Evolutionary conservation across 2,329 filamentous ascomycete genomes (phyloP), one percentile per base, ranked within the genome.

Genomic region (Tolypocladium tropicale): DNA sequence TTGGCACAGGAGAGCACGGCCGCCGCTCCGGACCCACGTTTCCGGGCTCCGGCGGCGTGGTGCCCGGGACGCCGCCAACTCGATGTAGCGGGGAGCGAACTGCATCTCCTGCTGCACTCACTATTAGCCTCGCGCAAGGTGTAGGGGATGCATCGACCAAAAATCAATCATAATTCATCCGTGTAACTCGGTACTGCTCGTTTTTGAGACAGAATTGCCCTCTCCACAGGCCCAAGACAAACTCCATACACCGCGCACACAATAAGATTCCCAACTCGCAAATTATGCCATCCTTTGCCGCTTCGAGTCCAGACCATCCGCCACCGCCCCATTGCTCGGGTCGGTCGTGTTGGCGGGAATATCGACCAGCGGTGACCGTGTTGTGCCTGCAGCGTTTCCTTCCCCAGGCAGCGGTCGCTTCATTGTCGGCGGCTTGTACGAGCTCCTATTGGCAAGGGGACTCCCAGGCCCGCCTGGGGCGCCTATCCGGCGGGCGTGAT

Each of bases 341-440:
- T 61, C 63, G 25, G 57, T 65, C 12, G 63, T 67, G 52, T 82
- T 83, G 14, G 70, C 72, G 11, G 79, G 71, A 16, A 83, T 69
- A 55, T 84, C 81, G 2, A 74, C 73, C 52, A 84, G 62, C 2
- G 78, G 76, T 12, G 77, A 64, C 57, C 80, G 72, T 33, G 60
- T 65, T 0, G 58, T 62, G 36, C 59, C 60, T 10, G 60, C 57
- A 23, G 33, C 54, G 30, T 57, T 61, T 57, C 56, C 59, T n/a
- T 68, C 71, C 9, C 55, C 65, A 1, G 70, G 67, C 41, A 69
- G 65, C 3, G 78, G 75, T 34, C 80, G 71, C 67, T 82, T 83
- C 71, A 84, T 80, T 0, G 81, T 83, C 1, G 78, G 79, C 12
- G 82, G 82, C 18, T 77, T 77, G 60, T 84, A 86, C 60, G 77